These are phyloP conservation scores for Paraphaeosphaeria sporulosa DNA, from an alignment of 2,329 filamentous ascomycete genomes.

Conservation along the genomic window DNA sequence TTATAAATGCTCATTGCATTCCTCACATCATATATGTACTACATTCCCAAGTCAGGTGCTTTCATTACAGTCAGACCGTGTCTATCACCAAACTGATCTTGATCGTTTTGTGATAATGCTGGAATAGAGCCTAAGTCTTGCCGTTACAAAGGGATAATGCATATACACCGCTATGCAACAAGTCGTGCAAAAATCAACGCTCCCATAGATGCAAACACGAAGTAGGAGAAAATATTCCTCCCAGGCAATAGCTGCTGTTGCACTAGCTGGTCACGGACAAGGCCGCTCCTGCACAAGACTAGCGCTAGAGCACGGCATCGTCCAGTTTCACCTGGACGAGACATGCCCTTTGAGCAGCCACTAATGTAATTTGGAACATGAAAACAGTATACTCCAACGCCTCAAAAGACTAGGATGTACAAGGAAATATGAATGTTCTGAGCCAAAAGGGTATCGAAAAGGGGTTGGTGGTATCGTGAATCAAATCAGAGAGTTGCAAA, in stretches of 20 bases:
- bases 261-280: neutral
- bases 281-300: neutral
- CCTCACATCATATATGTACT: neutral
- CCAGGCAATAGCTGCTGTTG: neutral
- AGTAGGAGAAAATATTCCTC: neutral
- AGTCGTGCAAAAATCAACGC: conserved; percentile 3
- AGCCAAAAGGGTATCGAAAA: conserved; percentile 15
- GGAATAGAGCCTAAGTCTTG: neutral
- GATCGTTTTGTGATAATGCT: too few species aligned
- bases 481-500: neutral
- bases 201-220: neutral
- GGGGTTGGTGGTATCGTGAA: conserved; percentile 10
- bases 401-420: neutral
- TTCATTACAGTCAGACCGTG: too few species aligned
- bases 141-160: neutral
- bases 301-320: neutral
- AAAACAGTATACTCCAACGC: neutral
- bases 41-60: too few species aligned
- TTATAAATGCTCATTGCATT: neutral
- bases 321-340: neutral
- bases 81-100: too few species aligned
- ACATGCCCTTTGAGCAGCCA: neutral
- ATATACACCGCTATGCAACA: conserved; percentile 6
- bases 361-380: neutral
- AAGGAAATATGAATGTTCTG: neutral